Percentiles rank a stretch among this genome's conserved stretches.
phyloP scores from a whole-genome alignment of 208 protist genomes.

The Tritrichomonas foetus region DNA sequence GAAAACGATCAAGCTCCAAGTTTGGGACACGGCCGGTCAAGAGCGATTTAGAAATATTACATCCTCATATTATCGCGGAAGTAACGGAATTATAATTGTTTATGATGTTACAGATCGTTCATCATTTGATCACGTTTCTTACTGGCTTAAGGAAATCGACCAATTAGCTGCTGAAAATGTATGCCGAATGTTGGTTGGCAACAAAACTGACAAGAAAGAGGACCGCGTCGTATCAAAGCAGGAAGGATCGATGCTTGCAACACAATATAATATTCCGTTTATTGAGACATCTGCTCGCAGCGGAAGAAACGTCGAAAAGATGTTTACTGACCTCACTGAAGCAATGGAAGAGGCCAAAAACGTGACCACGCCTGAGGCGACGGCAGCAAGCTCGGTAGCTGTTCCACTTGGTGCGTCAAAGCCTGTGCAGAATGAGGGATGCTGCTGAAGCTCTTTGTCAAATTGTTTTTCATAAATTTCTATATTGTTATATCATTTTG shows the following conservation, averaged over 20 bases:
- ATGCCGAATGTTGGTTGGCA: constrained; percentile 95
- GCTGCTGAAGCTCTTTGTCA: too few species aligned
- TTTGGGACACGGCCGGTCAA: constrained; percentile 67
- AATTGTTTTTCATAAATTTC: too few species aligned
- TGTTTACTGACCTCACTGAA: neutral
- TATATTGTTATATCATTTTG: too few species aligned
- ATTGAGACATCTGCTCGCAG: neutral
- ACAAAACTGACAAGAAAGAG: constrained; percentile 88
- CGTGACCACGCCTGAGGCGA: too few species aligned
- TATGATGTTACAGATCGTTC: constrained; percentile 62
- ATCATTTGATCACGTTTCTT: constrained; percentile 62
- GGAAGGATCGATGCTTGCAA: neutral
- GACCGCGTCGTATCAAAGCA: constrained; percentile 63
- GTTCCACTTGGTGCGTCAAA: too few species aligned
- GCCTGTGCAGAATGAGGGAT: too few species aligned
- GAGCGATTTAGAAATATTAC: constrained; percentile 65
- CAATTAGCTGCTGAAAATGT: constrained; percentile 90
- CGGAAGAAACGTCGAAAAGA: neutral
- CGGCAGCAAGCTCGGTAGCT: too few species aligned
- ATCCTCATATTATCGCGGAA: constrained; percentile 55
- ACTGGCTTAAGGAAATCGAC: constrained; percentile 87
- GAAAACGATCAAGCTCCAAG: constrained; percentile 46
- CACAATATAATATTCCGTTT: neutral
- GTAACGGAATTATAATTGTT: constrained; percentile 64
- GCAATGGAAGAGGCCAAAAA: neutral